These are phyloP conservation scores for Phytopythium chamaehyphon DNA, from an alignment of 352 stramenopile genomes.

Conservation along the genomic window DNA sequence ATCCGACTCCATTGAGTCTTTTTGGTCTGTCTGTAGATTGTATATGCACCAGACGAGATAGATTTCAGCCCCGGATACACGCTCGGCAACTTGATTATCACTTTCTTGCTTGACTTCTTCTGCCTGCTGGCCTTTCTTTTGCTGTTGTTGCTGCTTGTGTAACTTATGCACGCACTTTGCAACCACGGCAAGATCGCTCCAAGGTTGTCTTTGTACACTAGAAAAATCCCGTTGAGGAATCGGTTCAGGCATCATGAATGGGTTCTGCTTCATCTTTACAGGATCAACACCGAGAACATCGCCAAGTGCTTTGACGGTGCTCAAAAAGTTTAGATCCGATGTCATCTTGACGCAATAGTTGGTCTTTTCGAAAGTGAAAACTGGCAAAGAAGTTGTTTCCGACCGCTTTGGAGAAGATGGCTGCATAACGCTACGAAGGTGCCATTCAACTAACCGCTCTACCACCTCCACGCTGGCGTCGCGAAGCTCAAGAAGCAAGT, in stretches of 20 bases:
- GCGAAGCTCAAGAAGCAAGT: constrained; percentile 60
- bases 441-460: constrained; percentile 51
- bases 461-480: constrained; percentile 54
- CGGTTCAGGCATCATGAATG: constrained; percentile 80
- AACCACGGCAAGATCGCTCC: constrained; percentile 19
- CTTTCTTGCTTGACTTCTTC: background rate
- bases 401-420: constrained; percentile 10
- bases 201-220: constrained; percentile 20
- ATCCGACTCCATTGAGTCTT: background rate
- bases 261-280: constrained; percentile 64
- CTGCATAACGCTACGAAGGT: constrained; percentile 21
- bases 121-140: background rate
- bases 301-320: constrained; percentile 37
- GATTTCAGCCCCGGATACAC: constrained; percentile 45
- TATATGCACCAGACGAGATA: constrained; percentile 68
- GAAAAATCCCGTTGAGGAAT: constrained; percentile 58
- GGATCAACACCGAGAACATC: constrained; percentile 53
- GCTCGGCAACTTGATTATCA: constrained; percentile 26
- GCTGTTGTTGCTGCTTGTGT: constrained; percentile 4
- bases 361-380: constrained; percentile 46
- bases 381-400: constrained; percentile 8
- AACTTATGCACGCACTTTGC: background rate
- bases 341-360: constrained; percentile 79
- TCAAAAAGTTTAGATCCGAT: constrained; percentile 75
- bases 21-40: constrained; percentile 26